phyloP scores from a whole-genome alignment of 345 rosid genomes.

The Luvunga scandens region DNA sequence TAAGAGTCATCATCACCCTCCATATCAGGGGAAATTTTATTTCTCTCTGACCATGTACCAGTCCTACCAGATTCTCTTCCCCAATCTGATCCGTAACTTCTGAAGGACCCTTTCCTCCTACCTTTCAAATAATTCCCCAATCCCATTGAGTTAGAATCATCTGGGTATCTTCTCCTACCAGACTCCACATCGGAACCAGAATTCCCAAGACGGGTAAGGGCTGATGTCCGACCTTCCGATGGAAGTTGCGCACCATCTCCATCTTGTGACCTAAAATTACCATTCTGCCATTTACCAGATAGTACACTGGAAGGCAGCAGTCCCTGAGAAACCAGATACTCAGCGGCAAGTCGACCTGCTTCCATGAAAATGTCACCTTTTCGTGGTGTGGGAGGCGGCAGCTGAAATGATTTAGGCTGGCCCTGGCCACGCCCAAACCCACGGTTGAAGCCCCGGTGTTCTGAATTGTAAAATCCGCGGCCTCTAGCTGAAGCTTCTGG shows the following conservation, averaged over 20 bases:
- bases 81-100: slow-evolving; percentile 54
- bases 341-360: slow-evolving; percentile 93
- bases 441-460: slow-evolving; percentile 66
- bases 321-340: slow-evolving; percentile 89
- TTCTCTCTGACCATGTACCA: slow-evolving; percentile 70
- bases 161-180: slow-evolving; percentile 59
- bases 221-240: slow-evolving; percentile 48
- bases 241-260: slow-evolving; percentile 37
- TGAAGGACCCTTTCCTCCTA: slow-evolving; percentile 60
- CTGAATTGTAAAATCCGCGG: slow-evolving; percentile 74
- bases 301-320: slow-evolving; percentile 53
- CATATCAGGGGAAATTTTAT: slow-evolving; percentile 45
- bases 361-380: slow-evolving; percentile 71
- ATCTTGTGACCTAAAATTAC: slow-evolving; percentile 65
- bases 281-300: slow-evolving; percentile 78
- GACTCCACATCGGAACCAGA: slow-evolving; percentile 39
- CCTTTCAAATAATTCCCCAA: slow-evolving; percentile 54
- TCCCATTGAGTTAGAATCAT: slow-evolving; percentile 53
- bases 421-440: slow-evolving; percentile 78
- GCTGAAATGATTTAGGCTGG: slow-evolving; percentile 57
- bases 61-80: slow-evolving; percentile 68
- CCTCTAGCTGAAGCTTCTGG: slow-evolving; percentile 73
- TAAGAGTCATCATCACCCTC: slow-evolving; percentile 51
- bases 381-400: slow-evolving; percentile 52
- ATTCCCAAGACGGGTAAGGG: slow-evolving; percentile 50